Percentiles rank a stretch among this genome's conserved stretches.
phyloP scores from a whole-genome alignment of 768 basidiomycete species.

The Tulasnella sp. region DNA sequence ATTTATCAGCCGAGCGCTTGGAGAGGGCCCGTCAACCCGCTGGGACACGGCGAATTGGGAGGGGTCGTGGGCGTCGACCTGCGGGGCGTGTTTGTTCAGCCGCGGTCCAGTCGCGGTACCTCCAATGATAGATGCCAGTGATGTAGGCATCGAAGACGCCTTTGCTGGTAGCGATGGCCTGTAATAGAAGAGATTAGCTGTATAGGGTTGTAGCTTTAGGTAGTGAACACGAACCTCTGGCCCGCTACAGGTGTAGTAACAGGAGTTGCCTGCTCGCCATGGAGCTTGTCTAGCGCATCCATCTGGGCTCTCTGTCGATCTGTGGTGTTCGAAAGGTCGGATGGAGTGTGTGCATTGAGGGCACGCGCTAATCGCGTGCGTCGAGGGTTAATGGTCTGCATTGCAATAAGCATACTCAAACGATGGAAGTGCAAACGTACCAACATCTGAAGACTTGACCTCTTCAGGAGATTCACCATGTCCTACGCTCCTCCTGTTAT shows the following conservation, averaged over 20 bases:
- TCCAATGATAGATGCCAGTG: constrained; percentile 74
- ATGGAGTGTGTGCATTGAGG: constrained; percentile 19
- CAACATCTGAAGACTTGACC: background rate
- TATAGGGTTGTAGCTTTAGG: no score
- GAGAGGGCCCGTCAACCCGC: background rate
- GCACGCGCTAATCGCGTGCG: constrained; percentile 15
- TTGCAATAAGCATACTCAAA: constrained; percentile 18
- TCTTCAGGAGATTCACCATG: background rate
- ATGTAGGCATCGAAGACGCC: constrained; percentile 39
- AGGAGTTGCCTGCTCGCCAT: constrained; percentile 25
- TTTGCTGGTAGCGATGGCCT: background rate
- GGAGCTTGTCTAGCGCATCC: constrained; percentile 39
- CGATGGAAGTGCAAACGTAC: background rate
- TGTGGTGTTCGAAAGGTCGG: constrained; percentile 23
- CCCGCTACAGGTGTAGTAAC: constrained; percentile 17
- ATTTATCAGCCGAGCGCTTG: no score
- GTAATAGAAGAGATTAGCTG: background rate
- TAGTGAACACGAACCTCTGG: no score
- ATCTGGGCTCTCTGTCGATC: constrained; percentile 37
- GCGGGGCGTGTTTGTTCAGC: constrained; percentile 61
- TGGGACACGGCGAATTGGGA: constrained; percentile 20
- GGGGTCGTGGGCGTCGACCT: constrained; percentile 51
- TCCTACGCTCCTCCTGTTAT: constrained; percentile 26
- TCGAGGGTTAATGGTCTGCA: constrained; percentile 23
- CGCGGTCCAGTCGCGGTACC: constrained; percentile 65